phyloP scores from a whole-genome alignment of 805 yeast genomes.

The Spathaspora gorwiae region DNA sequence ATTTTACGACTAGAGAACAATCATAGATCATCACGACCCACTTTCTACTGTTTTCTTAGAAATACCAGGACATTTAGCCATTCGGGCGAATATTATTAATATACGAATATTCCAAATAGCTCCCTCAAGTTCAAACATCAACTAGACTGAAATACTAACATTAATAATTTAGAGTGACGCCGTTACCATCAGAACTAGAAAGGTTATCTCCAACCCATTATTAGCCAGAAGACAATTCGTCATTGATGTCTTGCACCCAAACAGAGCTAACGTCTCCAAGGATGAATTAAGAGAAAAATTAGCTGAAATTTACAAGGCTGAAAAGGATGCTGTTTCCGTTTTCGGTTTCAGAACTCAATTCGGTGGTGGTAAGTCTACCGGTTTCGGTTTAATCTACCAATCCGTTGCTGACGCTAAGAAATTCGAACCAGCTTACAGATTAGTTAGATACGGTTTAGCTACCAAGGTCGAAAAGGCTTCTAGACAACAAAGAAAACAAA shows the following conservation, averaged over 20 bases:
- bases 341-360: conserved; percentile 99
- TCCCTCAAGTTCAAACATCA: background rate
- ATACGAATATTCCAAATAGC: background rate
- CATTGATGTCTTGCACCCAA: conserved; percentile 99
- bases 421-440: conserved; percentile 99
- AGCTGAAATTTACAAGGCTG: conserved; percentile 85
- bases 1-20: background rate
- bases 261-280: conserved; percentile 98
- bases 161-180: conserved; percentile 78
- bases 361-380: conserved; percentile 99
- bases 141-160: background rate
- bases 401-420: conserved; percentile 95
- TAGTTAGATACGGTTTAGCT: conserved; percentile 98
- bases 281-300: conserved; percentile 96
- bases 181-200: conserved; percentile 99
- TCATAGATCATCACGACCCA: background rate
- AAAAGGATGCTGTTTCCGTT: conserved; percentile 91
- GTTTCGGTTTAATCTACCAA: conserved; percentile 98
- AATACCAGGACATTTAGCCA: background rate
- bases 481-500: conserved; percentile 99
- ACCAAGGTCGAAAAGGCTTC: conserved; percentile 94
- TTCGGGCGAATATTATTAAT: background rate
- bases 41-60: background rate
- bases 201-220: conserved; percentile 98
- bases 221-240: conserved; percentile 99